Evolutionary conservation across 306 rosid genomes (phyloP).

Genomic region (Fragaria vesca): DNA sequence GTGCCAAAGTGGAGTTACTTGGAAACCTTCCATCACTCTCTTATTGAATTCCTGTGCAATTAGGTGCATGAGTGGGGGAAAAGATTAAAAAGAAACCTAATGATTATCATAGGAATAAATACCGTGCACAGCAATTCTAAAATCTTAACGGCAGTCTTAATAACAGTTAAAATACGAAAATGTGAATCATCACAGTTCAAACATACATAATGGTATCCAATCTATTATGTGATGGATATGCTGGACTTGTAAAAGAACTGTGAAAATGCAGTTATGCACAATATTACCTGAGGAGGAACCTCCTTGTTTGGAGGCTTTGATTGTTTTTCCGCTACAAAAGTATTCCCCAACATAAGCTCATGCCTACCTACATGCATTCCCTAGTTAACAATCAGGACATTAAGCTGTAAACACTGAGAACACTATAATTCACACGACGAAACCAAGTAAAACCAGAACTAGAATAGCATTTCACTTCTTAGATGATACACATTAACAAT

Average conservation of each 20-base stretch:
- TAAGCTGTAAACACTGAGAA: neutral
- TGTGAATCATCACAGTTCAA: neutral
- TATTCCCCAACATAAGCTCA: conserved; percentile 78
- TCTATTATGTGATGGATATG: neutral
- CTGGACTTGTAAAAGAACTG: neutral
- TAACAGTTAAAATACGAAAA: neutral
- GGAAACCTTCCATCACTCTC: conserved; percentile 86
- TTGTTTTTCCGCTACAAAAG: conserved; percentile 51
- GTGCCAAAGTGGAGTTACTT: conserved; percentile 91
- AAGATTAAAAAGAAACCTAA: neutral
- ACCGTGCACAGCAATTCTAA: neutral
- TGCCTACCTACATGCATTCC: conserved; percentile 62
- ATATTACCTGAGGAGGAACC: conserved; percentile 72
- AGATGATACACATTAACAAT: neutral
- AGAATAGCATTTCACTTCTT: neutral
- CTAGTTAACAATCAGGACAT: conserved; percentile 6
- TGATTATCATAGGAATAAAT: neutral
- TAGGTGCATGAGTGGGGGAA: conserved; percentile 10
- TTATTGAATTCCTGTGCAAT: conserved; percentile 64
- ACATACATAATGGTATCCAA: neutral
- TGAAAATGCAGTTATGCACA: neutral
- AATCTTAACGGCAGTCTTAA: neutral
- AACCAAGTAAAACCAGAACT: neutral
- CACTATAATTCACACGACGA: neutral
- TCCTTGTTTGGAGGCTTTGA: conserved; percentile 73